A percentile compares a stretch with the other conserved stretches of the same genome.
Conservation (phyloP, 1,284 basidiomycete genomes). For the Heterobasidion irregulare region DNA sequence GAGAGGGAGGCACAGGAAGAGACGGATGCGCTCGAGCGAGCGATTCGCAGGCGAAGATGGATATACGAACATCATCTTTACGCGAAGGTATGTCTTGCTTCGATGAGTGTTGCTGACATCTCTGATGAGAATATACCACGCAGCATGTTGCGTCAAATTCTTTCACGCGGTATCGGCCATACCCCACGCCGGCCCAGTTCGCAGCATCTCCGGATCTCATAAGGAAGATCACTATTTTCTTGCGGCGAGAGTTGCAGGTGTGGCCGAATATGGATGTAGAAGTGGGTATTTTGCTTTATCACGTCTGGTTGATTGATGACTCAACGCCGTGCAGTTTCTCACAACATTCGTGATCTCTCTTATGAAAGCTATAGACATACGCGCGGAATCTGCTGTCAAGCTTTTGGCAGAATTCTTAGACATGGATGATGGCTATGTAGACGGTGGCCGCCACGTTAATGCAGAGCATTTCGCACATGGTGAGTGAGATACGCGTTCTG, state of each 20-base stretch:
- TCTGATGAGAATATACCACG: background rate
- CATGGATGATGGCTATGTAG: conserved; percentile 48
- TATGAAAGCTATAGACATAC: conserved; percentile 83
- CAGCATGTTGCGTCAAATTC: conserved; percentile 84
- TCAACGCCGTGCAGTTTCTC: conserved; percentile 40
- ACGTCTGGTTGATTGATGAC: background rate
- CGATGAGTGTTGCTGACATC: background rate
- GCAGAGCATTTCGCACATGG: conserved; percentile 90
- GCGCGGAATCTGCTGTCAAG: conserved; percentile 77
- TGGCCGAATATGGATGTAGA: conserved; percentile 82
- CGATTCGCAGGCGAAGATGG: conserved; percentile 47
- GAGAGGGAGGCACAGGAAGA: conserved; percentile 34
- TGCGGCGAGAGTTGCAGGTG: conserved; percentile 77
- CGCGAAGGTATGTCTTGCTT: conserved; percentile 54
- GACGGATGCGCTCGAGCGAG: conserved; percentile 55
- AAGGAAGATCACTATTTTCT: conserved; percentile 67
- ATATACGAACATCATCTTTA: conserved; percentile 72
- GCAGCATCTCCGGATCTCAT: conserved; percentile 63
- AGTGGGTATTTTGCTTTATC: conserved; percentile 30
- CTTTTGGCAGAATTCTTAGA: conserved; percentile 81
- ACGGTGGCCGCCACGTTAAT: conserved; percentile 50
- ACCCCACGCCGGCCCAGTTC: conserved; percentile 75
- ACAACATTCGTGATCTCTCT: conserved; percentile 77
- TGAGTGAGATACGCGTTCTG: conserved; percentile 23
- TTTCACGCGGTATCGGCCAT: conserved; percentile 74